Evolutionary conservation across 345 rosid species (phyloP), one percentile per base, ranked within the genome.

Genomic region (Brassica cretica): DNA sequence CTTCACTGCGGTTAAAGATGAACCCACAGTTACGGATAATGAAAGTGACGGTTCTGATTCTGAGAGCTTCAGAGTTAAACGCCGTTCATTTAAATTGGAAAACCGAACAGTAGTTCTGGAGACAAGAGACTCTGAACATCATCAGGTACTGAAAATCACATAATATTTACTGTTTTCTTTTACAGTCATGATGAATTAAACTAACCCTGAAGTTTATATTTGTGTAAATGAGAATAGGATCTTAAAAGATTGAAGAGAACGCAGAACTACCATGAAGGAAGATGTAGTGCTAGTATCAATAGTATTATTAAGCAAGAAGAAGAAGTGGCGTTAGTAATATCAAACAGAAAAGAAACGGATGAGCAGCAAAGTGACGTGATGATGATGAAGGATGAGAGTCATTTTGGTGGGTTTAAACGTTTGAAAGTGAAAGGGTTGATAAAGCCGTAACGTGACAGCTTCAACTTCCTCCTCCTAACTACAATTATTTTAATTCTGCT

Each of bases 31-130:
- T 0, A 41, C 62, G 58, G 90, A 89, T 69, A 86, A 87, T 39
- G 84, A 83, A 53, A 84, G 89, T 82, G 99, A 96, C 70, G 96
- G 89, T 81, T 93, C 98, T 70, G 99, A 96, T 72, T 84, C 88
- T 0, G 97, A 87, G 84, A 78, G 86, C 79, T 93, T 96, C 80
- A 84, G 97, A 83, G 99, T 96, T 65, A 96, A 93, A 83, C 95
- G 99, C 1, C 93, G 95, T n/a, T 84, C 89, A 16, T 2, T 78
- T 71, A 96, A 91, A 84, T 72, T 79, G 68, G 97, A 88, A 62
- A 89, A 84, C 79, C 85, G 91, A 80, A 71, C 79, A 62, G 84
- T 83, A 70, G 85, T 82, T 72, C 80, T 82, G 59, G 66, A 84
- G 39, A 60, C 55, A 58, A 88, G 78, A 83, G 81, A 84, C 69